Conservation (phyloP, 2,329 filamentous ascomycete genomes). For the Trichoderma lentiforme region DNA sequence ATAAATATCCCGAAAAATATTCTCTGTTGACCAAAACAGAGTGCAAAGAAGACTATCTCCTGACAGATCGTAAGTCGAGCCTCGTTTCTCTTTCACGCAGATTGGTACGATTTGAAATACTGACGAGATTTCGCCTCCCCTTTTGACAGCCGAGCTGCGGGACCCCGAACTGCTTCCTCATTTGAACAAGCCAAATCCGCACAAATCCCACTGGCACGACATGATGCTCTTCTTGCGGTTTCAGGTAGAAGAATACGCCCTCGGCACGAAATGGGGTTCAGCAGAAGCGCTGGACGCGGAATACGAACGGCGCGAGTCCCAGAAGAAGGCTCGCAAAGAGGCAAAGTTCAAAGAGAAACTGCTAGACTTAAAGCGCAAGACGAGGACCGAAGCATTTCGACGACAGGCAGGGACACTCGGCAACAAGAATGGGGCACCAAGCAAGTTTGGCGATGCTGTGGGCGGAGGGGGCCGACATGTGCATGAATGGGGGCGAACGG, state of each 20-base stretch:
- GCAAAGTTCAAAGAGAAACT: constrained; percentile 89
- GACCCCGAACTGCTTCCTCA: constrained; percentile 85
- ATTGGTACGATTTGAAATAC: neutral
- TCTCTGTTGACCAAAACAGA: constrained; percentile 95
- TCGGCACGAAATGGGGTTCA: constrained; percentile 87
- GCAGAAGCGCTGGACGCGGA: constrained; percentile 82
- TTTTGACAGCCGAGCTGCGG: constrained; percentile 70
- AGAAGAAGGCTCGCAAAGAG: constrained; percentile 84
- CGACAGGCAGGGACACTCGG: constrained; percentile 61
- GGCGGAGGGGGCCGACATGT: constrained; percentile 69
- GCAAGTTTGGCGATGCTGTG: constrained; percentile 74
- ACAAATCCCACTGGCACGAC: constrained; percentile 94
- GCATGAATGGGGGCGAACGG: constrained; percentile 77
- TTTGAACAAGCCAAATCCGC: constrained; percentile 85
- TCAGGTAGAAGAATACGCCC: constrained; percentile 92
- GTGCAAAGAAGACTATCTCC: constrained; percentile 87
- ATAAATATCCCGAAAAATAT: constrained; percentile 87
- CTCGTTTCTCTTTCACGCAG: neutral
- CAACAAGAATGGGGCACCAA: constrained; percentile 46
- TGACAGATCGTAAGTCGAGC: constrained; percentile 73
- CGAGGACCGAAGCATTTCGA: constrained; percentile 83
- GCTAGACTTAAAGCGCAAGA: constrained; percentile 87
- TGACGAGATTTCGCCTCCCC: neutral
- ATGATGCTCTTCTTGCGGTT: constrained; percentile 97
- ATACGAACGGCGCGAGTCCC: constrained; percentile 72